A percentile compares a stretch with the other conserved stretches of the same genome.
Evolutionary conservation across 371 early-diverging fungal species (phyloP).

Genomic region (Nematocida homosporus): DNA sequence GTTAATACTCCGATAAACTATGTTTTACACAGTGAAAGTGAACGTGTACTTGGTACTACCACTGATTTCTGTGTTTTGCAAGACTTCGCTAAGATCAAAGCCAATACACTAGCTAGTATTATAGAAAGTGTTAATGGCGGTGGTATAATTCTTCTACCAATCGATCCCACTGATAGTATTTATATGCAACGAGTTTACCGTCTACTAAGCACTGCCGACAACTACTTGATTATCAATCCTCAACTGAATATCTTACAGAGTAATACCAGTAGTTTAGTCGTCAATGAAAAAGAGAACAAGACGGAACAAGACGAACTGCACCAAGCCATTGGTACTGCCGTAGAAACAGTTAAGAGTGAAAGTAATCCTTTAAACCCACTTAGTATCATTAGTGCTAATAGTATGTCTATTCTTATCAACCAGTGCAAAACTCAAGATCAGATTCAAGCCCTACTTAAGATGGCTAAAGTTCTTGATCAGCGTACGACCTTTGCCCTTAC

Average conservation of each 20-base stretch:
- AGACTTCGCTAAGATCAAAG: slow-evolving; percentile 95
- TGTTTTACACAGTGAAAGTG: slow-evolving; percentile 85
- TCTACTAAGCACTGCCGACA: slow-evolving; percentile 80
- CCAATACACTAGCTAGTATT: slow-evolving; percentile 88
- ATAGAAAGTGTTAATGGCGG: slow-evolving; percentile 98
- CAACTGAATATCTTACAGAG: slow-evolving; percentile 21
- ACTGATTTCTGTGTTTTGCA: slow-evolving; percentile 94
- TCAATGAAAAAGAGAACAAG: not conserved
- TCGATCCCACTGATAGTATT: slow-evolving; percentile 53
- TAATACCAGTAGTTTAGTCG: not conserved
- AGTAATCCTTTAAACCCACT: slow-evolving; percentile 38
- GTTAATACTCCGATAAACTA: slow-evolving; percentile 58
- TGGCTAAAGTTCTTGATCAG: slow-evolving; percentile 34
- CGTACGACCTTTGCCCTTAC: slow-evolving; percentile 81
- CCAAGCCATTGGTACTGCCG: not conserved
- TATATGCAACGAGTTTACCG: slow-evolving; percentile 69
- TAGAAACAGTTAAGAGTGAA: slow-evolving; percentile 18
- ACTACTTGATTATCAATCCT: slow-evolving; percentile 85
- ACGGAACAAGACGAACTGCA: not conserved
- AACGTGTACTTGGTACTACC: slow-evolving; percentile 93
- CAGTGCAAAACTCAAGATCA: slow-evolving; percentile 75
- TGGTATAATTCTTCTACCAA: slow-evolving; percentile 79
- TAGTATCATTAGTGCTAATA: slow-evolving; percentile 31
- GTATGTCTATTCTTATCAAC: slow-evolving; percentile 46
- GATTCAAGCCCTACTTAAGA: slow-evolving; percentile 27